A percentile compares a stretch with the other conserved stretches of the same genome.
phyloP scores from a whole-genome alignment of 352 stramenopile species.

The Detonula confervacea region DNA sequence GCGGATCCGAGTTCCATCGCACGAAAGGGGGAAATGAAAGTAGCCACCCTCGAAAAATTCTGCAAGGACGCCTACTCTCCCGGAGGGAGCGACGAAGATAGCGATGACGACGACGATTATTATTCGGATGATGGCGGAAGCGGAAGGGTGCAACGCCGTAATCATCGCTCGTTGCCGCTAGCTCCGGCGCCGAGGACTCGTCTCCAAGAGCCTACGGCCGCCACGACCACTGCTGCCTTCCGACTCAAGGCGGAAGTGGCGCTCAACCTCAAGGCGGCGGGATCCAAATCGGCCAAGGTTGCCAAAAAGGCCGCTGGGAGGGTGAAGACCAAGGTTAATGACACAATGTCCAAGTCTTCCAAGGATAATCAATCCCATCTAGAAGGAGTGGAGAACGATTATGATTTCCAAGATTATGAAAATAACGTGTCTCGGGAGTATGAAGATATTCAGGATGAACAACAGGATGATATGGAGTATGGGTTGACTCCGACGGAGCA shows the following conservation, averaged over 20 bases:
- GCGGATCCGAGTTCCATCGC: no score
- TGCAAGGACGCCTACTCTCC: slow-evolving; percentile 23
- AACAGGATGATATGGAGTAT: slow-evolving; percentile 37
- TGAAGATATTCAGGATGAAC: neutral
- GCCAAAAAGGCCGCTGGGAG: neutral
- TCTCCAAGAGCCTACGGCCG: slow-evolving; percentile 11
- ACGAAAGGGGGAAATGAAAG: slow-evolving; percentile 28
- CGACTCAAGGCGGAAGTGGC: slow-evolving; percentile 42
- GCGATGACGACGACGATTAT: slow-evolving; percentile 18
- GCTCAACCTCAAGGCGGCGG: slow-evolving; percentile 20
- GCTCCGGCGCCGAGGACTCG: neutral
- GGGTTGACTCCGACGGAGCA: neutral
- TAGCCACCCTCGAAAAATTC: slow-evolving; percentile 42
- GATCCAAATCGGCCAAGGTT: slow-evolving; percentile 8
- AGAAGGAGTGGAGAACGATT: slow-evolving; percentile 43
- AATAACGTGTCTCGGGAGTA: slow-evolving; percentile 1
- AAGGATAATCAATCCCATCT: slow-evolving; percentile 13
- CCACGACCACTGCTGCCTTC: slow-evolving; percentile 35
- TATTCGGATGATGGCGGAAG: no score
- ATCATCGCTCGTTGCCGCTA: no score
- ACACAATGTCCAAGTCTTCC: slow-evolving; percentile 3
- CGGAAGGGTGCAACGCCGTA: no score
- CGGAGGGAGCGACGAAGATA: neutral
- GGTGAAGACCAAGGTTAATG: slow-evolving; percentile 10
- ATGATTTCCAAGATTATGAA: slow-evolving; percentile 35